Conservation (phyloP, 2,329 filamentous ascomycete genomes). For the Colletotrichum filicis region DNA sequence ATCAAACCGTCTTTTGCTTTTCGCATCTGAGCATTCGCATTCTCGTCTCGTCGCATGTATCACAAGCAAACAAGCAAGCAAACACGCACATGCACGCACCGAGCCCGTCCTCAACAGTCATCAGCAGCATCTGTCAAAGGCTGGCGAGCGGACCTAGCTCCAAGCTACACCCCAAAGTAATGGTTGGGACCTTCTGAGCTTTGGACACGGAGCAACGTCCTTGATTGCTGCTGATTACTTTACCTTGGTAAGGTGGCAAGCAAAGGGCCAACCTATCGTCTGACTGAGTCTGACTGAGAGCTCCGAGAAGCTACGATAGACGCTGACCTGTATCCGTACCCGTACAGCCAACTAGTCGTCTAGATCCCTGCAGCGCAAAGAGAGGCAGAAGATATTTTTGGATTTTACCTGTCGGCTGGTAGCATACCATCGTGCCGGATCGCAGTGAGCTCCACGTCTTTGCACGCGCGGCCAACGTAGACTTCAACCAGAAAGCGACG, state of each 20-base stretch:
- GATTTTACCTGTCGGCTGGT: slow-evolving; percentile 12
- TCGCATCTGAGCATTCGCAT: neutral
- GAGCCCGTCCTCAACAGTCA: neutral
- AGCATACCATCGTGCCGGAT: slow-evolving; percentile 6
- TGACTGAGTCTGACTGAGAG: neutral
- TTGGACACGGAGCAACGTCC: neutral
- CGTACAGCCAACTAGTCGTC: neutral
- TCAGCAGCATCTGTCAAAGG: neutral
- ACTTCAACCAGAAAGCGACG: neutral
- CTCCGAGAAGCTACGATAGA: slow-evolving; percentile 4
- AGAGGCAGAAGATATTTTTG: slow-evolving; percentile 25
- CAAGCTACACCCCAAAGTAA: neutral
- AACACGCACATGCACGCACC: neutral
- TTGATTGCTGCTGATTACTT: neutral
- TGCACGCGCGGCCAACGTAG: slow-evolving; percentile 20
- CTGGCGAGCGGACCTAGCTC: neutral
- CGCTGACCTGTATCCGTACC: neutral
- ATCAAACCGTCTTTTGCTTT: slow-evolving; percentile 9
- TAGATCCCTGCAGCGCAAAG: slow-evolving; percentile 15
- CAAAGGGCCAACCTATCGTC: neutral
- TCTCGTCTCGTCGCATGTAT: neutral
- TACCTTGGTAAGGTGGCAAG: neutral
- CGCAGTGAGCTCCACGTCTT: slow-evolving; percentile 14
- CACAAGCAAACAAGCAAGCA: neutral
- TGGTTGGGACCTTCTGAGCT: neutral